Conservation (phyloP, 768 basidiomycete genomes). For the Boletales sp. region DNA sequence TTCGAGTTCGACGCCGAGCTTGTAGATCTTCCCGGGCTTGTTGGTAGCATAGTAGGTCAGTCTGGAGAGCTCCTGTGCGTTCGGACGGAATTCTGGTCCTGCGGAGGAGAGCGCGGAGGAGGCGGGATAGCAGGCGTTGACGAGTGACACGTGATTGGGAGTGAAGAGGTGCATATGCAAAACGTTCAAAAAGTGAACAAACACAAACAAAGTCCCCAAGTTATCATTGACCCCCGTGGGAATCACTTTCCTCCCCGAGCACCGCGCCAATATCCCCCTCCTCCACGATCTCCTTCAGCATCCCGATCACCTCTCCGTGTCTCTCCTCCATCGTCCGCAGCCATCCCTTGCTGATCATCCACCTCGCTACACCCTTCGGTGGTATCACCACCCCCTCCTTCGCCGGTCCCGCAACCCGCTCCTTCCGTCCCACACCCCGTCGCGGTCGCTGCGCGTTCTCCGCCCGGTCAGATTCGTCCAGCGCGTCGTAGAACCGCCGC, state of each 20-base stretch:
- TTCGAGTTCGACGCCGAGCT: constrained; percentile 73
- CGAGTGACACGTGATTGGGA: constrained; percentile 78
- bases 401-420: constrained; percentile 48
- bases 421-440: constrained; percentile 54
- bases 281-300: constrained; percentile 50
- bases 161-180: constrained; percentile 75
- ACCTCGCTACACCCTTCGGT: constrained; percentile 58
- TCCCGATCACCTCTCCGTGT: constrained; percentile 46
- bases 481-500: constrained; percentile 52
- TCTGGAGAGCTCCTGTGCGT: constrained; percentile 80
- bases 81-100: constrained; percentile 59
- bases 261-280: constrained; percentile 37
- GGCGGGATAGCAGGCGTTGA: constrained; percentile 85
- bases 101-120: constrained; percentile 36
- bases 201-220: background rate
- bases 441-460: constrained; percentile 49
- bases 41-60: constrained; percentile 87
- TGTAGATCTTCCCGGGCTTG: constrained; percentile 74
- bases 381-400: constrained; percentile 61
- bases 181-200: too few species aligned
- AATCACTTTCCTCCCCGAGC: constrained; percentile 1
- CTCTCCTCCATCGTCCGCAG: constrained; percentile 36
- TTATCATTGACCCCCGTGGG: constrained; percentile 9
- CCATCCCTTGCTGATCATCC: constrained; percentile 80
- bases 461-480: constrained; percentile 55